phyloP scores from a whole-genome alignment of 352 stramenopile species.

The Globisporangium apiculatum region DNA sequence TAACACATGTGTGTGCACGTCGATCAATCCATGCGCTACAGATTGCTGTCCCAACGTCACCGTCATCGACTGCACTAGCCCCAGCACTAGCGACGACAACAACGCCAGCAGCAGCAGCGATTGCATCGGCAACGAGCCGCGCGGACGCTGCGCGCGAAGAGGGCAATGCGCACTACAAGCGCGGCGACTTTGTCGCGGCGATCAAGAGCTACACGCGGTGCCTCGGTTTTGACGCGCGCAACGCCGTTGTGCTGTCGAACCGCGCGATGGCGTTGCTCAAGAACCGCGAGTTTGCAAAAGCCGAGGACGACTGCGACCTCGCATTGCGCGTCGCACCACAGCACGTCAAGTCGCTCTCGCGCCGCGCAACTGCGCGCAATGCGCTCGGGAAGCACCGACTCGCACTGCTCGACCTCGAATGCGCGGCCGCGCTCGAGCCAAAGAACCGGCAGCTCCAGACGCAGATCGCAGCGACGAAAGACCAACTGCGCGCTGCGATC shows the following conservation, averaged over 20 bases:
- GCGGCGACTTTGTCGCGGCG: conserved; percentile 79
- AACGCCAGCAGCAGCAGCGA: neutral
- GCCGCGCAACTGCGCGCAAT: conserved; percentile 83
- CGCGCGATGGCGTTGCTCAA: conserved; percentile 88
- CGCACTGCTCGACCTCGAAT: conserved; percentile 79
- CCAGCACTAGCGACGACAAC: neutral
- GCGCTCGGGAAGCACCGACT: conserved; percentile 78
- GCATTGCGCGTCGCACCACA: conserved; percentile 69
- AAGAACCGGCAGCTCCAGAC: conserved; percentile 63
- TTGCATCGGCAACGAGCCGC: conserved; percentile 11
- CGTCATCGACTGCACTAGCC: neutral
- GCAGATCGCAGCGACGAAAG: conserved; percentile 50
- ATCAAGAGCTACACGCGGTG: conserved; percentile 87
- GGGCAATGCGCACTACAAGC: conserved; percentile 90
- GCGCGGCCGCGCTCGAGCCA: conserved; percentile 49
- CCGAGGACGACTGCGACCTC: conserved; percentile 87
- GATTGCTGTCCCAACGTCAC: too few species aligned
- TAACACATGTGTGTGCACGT: too few species aligned
- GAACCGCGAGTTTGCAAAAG: conserved; percentile 78
- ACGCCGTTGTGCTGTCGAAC: conserved; percentile 84
- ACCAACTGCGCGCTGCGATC: conserved; percentile 59
- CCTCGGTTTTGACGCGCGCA: conserved; percentile 63
- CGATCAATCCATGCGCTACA: too few species aligned
- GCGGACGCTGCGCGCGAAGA: conserved; percentile 83
- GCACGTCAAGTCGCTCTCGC: conserved; percentile 84